phyloP scores from a whole-genome alignment of 2,329 filamentous ascomycete species.

The Clonostachys rhizophaga region DNA sequence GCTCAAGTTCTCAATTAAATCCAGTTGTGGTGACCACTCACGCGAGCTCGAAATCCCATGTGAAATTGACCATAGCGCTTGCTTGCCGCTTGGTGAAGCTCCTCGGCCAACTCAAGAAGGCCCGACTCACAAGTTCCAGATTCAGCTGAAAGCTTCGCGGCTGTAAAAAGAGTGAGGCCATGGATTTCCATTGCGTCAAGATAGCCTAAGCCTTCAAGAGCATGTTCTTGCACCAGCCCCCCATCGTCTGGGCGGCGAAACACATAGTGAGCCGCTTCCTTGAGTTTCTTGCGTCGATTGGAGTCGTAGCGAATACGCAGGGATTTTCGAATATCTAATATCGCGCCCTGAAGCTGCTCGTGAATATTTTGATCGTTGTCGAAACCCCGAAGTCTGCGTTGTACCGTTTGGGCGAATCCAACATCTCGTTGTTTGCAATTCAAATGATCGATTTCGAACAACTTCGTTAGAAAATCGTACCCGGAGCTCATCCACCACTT shows the following conservation, averaged over 20 bases:
- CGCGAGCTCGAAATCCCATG: constrained; percentile 22
- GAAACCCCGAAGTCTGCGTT: constrained; percentile 19
- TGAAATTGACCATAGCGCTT: constrained; percentile 20
- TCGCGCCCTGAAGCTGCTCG: constrained; percentile 9
- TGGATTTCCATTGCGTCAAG: constrained; percentile 25
- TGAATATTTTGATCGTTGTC: constrained; percentile 16
- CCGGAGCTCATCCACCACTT: constrained; percentile 24
- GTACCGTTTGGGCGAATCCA: constrained; percentile 23
- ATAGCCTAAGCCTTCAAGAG: constrained; percentile 20
- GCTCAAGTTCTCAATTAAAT: background rate
- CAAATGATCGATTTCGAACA: constrained; percentile 13
- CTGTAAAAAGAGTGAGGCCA: constrained; percentile 15
- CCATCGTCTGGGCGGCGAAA: constrained; percentile 17
- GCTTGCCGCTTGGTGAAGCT: constrained; percentile 18
- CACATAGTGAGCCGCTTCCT: constrained; percentile 12
- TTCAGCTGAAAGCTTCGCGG: constrained; percentile 10
- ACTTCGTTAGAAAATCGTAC: constrained; percentile 11
- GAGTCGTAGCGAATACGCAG: constrained; percentile 9
- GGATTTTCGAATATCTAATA: constrained; percentile 8
- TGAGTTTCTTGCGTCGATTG: constrained; percentile 19
- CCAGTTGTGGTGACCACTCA: constrained; percentile 9
- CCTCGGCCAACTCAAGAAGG: constrained; percentile 14
- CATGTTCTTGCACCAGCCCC: constrained; percentile 14
- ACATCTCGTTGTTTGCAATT: constrained; percentile 14
- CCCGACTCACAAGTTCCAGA: constrained; percentile 4